phyloP scores from a whole-genome alignment of 176 grass and related monocot species.

The Eleusine indica region DNA sequence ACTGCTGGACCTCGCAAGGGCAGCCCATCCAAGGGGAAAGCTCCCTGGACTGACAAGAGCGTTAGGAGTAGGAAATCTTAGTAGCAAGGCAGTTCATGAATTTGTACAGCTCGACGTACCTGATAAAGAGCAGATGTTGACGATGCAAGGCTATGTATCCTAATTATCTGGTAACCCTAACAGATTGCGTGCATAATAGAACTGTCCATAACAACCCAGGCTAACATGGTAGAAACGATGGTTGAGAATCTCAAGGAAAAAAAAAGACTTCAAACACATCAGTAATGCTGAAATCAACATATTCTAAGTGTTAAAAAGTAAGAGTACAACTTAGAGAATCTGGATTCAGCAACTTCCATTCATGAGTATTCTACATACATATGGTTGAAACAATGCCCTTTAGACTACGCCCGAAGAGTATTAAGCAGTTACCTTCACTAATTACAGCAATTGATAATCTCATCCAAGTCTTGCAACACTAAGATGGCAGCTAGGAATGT shows the following conservation, averaged over 20 bases:
- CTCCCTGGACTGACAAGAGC: slow-evolving; percentile 25
- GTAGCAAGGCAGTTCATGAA: neutral
- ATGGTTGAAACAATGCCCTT: too few relatives aligned
- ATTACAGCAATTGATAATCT: neutral
- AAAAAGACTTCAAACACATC: neutral
- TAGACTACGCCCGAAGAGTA: too few relatives aligned
- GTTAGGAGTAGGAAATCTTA: slow-evolving; percentile 24
- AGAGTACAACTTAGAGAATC: neutral
- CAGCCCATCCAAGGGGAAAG: slow-evolving; percentile 1
- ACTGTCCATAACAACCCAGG: neutral
- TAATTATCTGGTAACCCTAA: neutral
- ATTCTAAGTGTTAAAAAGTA: neutral
- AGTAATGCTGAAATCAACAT: neutral
- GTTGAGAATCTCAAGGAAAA: neutral
- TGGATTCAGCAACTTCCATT: neutral
- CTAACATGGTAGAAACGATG: neutral
- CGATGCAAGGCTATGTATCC: neutral
- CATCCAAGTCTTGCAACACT: too few relatives aligned
- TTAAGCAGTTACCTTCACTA: neutral
- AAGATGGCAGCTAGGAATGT: neutral
- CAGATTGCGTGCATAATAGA: neutral
- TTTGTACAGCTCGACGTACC: neutral
- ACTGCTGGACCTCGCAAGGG: slow-evolving; percentile 39
- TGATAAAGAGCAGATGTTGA: neutral
- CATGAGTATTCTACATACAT: neutral